Evolutionary conservation across 2,329 filamentous ascomycete species (phyloP), one percentile per base, ranked within the genome.

Genomic region (Cercospora sp.): DNA sequence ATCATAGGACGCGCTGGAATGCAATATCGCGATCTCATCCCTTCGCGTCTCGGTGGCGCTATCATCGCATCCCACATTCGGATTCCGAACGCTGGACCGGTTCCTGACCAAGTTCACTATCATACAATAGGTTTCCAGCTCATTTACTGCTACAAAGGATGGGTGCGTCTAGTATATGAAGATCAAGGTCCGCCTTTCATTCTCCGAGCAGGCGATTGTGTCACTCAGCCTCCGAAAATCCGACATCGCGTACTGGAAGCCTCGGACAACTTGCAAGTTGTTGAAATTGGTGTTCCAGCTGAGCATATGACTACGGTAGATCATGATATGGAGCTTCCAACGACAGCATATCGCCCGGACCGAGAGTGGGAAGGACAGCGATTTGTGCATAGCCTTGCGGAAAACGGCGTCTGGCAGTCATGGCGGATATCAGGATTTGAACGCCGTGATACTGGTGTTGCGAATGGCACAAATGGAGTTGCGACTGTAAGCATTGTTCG

Each of bases 61-160:
- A 70, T 70, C 58, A 70, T 70, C 28, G 68, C 68, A 32, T 70
- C 68, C 16, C 68, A 70, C 12, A 70, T 70, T 16, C 66, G 68
- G 0, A 70, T 70, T 5, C 68, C 68, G 24, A 28, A 67, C 16
- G 68, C 68, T 5, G 68, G 68, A 1, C 68, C 68, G 2, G 68
- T 70, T 8, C 65, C 66, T 3, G 68, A 70, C 16, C 61, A 66
- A 3, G 68, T 70, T 2, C 68, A 70, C 34, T 70, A 67, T 59
- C 68, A 70, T 21, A 62, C 61, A 3, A 59, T 70, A 10, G 65
- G 68, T 1, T 67, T 70, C 16, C 68, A 70, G 53, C 65, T 70
- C 10, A 70, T 70, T 21, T 70, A 67, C 53, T 70, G 68, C 62
- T 65, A 67, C 37, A 49, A 49, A 10, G 68, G 68, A 5, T 70